Evolutionary conservation across 352 stramenopile species (phyloP).

Genomic region (Globisporangium spinosum): DNA sequence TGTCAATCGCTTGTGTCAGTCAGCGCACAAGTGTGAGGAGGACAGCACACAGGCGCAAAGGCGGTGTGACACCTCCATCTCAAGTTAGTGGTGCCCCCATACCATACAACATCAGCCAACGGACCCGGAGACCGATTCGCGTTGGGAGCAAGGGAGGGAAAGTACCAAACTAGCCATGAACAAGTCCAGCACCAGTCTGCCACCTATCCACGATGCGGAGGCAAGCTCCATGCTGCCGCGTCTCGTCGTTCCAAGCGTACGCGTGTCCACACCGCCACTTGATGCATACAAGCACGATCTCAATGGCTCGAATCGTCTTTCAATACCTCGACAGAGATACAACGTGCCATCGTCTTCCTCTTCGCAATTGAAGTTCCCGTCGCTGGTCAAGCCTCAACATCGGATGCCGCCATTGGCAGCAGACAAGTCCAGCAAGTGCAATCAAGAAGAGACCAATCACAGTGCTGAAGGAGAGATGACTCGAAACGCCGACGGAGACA

Average conservation of each 20-base stretch:
- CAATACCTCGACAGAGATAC: constrained; percentile 20
- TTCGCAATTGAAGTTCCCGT: constrained; percentile 38
- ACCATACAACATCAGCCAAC: constrained; percentile 7
- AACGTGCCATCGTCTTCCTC: constrained; percentile 7
- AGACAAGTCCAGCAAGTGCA: constrained; percentile 18
- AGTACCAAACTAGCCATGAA: not conserved
- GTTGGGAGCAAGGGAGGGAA: constrained; percentile 11
- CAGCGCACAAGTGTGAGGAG: not conserved
- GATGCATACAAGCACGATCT: constrained; percentile 6
- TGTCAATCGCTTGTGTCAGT: not conserved
- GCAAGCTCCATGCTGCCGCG: constrained; percentile 2
- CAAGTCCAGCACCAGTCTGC: constrained; percentile 4
- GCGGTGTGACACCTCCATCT: not conserved
- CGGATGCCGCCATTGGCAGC: not conserved
- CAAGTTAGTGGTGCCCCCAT: not conserved
- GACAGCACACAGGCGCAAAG: not conserved
- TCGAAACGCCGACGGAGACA: constrained; percentile 17
- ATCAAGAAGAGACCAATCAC: constrained; percentile 32
- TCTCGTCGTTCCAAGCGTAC: constrained; percentile 1
- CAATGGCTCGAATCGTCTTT: constrained; percentile 23
- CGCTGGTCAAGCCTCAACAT: constrained; percentile 31
- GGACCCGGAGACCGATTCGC: constrained; percentile 6
- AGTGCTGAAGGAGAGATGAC: constrained; percentile 9
- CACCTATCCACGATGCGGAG: constrained; percentile 5
- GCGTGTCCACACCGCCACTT: constrained; percentile 4